Evolutionary conservation across 1,139 yeast species (phyloP).

Genomic region (Taphrina flavorubra): DNA sequence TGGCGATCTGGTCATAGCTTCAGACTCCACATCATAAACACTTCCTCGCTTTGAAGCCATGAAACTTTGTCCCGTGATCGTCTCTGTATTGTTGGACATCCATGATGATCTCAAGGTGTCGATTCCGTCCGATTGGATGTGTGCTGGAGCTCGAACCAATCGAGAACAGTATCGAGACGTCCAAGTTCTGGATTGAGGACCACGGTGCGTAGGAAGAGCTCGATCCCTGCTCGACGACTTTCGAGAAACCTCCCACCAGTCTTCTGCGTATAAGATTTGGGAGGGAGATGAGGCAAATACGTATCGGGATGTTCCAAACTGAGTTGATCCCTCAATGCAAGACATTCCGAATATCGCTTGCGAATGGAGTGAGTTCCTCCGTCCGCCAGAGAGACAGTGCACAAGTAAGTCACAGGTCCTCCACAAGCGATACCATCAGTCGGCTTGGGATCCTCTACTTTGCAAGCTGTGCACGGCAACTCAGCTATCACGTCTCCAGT

Average conservation of each 20-base stretch:
- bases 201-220: constrained; percentile 19
- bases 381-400: background rate
- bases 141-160: constrained; percentile 15
- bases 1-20: background rate
- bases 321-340: background rate
- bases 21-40: background rate
- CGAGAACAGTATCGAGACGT: background rate
- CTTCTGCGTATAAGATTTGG: constrained; percentile 21
- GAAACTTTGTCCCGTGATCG: background rate
- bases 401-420: constrained; percentile 20
- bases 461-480: constrained; percentile 8
- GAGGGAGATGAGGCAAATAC: constrained; percentile 21
- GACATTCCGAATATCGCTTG: constrained; percentile 26
- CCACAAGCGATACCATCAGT: constrained; percentile 14
- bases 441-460: constrained; percentile 8
- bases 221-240: constrained; percentile 20
- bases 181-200: constrained; percentile 30
- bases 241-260: constrained; percentile 15
- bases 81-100: background rate
- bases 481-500: background rate
- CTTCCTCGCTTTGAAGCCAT: background rate
- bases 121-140: background rate
- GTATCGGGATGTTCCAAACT: background rate
- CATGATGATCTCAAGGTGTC: background rate
- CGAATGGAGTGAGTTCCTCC: constrained; percentile 18